A percentile compares a stretch with the other conserved stretches of the same genome.
Evolutionary conservation across 1,284 basidiomycete genomes (phyloP).

Genomic region (Rhodotorula sp.): DNA sequence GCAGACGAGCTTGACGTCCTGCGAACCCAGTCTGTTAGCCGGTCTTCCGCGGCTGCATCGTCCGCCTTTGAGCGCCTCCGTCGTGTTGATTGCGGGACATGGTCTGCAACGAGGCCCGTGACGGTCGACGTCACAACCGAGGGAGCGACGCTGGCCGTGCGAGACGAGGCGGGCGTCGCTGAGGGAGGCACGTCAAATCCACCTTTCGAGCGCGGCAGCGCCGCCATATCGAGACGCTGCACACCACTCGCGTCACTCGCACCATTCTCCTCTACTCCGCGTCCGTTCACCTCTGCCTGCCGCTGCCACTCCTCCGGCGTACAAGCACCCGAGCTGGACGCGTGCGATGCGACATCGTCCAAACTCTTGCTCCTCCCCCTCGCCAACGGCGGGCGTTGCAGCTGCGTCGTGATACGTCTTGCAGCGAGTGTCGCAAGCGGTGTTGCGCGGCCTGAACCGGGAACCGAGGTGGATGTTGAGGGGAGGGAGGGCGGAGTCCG

Average conservation of each 20-base stretch:
- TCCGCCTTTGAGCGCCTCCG: not conserved
- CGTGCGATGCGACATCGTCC: constrained; percentile 11
- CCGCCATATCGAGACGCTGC: not conserved
- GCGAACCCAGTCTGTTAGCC: constrained; percentile 19
- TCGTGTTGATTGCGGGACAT: not conserved
- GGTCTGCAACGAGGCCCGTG: not conserved
- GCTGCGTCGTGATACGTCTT: constrained; percentile 12
- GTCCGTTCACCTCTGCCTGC: not conserved
- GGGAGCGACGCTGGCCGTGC: too few relatives aligned
- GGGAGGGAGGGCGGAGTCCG: not conserved
- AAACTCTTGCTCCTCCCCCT: constrained; percentile 28
- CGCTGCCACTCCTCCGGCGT: not conserved
- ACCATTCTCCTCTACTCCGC: not conserved
- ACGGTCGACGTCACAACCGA: not conserved
- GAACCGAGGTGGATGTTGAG: not conserved
- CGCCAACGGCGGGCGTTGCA: constrained; percentile 9
- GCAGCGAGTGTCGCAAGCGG: constrained; percentile 23
- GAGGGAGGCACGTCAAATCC: not conserved
- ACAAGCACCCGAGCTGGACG: too few relatives aligned
- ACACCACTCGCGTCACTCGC: not conserved
- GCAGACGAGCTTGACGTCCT: not conserved
- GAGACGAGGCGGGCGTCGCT: not conserved
- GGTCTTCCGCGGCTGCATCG: not conserved
- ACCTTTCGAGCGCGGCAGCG: not conserved
- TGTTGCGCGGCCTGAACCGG: not conserved